phyloP scores from a whole-genome alignment of 495 filamentous ascomycete genomes.

The Podospora comata region DNA sequence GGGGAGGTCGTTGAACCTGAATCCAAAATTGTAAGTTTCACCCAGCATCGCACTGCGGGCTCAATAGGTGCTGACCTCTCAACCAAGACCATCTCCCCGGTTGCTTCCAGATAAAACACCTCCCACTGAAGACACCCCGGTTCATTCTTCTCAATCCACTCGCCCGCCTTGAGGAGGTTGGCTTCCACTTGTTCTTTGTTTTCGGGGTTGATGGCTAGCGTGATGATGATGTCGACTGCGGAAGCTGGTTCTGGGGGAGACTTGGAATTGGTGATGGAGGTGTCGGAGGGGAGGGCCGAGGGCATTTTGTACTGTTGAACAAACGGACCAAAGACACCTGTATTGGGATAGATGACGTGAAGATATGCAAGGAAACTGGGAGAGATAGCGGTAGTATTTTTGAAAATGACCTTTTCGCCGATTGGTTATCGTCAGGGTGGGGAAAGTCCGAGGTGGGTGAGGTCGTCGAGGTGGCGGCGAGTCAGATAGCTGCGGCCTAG shows the following conservation, averaged over 20 bases:
- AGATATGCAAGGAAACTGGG: background rate
- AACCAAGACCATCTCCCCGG: background rate
- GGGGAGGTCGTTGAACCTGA: background rate
- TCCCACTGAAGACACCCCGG: slow-evolving; percentile 2
- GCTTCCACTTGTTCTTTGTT: background rate
- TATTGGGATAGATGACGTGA: background rate
- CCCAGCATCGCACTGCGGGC: background rate
- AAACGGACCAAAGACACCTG: background rate
- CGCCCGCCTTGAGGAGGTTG: background rate
- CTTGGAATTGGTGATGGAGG: background rate
- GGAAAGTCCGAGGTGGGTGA: background rate
- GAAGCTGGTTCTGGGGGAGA: background rate
- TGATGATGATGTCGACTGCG: slow-evolving; percentile 5
- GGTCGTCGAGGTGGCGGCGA: background rate
- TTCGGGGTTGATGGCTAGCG: background rate
- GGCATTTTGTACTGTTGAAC: background rate
- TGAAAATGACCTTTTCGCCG: background rate
- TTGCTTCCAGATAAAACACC: background rate
- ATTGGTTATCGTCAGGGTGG: background rate
- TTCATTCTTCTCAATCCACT: background rate
- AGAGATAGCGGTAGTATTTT: background rate
- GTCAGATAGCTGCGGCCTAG: background rate
- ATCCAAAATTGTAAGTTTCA: background rate
- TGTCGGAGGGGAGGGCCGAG: background rate
- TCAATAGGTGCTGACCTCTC: background rate